phyloP scores from a whole-genome alignment of 140 eudicot species.

The Cichorium intybus region DNA sequence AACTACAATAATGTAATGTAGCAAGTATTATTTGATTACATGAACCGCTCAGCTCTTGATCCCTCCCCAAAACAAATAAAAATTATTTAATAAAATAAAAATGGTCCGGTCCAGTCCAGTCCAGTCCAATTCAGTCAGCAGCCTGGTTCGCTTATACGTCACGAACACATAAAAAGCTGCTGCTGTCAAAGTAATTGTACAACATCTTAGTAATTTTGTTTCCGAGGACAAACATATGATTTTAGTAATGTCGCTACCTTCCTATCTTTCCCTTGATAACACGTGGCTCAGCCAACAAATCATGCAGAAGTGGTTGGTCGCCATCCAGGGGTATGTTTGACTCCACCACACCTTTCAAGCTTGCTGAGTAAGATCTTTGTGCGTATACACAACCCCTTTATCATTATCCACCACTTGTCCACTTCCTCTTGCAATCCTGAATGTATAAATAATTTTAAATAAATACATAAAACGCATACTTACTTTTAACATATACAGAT shows the following conservation, averaged over 20 bases:
- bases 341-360: slow-evolving; percentile 16
- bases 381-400: slow-evolving; percentile 80
- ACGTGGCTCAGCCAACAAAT: neutral
- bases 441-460: neutral
- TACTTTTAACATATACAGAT: neutral
- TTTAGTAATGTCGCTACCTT: neutral
- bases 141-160: slow-evolving; percentile 36
- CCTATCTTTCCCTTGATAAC: slow-evolving; percentile 25
- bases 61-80: slow-evolving; percentile 11
- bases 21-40: slow-evolving; percentile 27
- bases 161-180: slow-evolving; percentile 38
- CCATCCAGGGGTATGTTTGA: slow-evolving; percentile 12
- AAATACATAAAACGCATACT: neutral
- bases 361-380: slow-evolving; percentile 62
- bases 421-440: slow-evolving; percentile 84
- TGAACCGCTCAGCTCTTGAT: slow-evolving; percentile 4
- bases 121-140: slow-evolving; percentile 13
- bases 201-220: slow-evolving; percentile 17
- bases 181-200: slow-evolving; percentile 26
- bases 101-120: neutral
- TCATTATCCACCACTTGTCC: slow-evolving; percentile 91
- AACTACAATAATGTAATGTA: slow-evolving; percentile 13
- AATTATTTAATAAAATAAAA: slow-evolving; percentile 17
- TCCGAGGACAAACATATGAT: slow-evolving; percentile 1
- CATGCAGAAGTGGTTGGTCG: neutral